Base-by-base conservation (phyloP, 1,284 basidiomycete genomes). In the Volvariella volvacea region DNA sequence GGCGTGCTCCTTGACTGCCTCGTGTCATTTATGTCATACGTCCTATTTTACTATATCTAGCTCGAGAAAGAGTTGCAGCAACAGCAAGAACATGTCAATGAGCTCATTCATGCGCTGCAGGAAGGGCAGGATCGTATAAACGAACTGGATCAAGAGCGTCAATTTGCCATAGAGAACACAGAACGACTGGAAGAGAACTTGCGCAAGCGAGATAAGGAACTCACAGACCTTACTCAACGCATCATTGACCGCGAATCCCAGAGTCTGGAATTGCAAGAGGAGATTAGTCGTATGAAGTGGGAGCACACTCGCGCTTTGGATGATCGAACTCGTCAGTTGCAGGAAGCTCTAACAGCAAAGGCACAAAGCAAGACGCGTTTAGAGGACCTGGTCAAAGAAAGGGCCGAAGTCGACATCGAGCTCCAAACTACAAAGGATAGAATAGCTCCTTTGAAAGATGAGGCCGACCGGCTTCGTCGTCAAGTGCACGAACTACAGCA, bases 401-500 rank as follows among this genome's bases (percentile, higher is more conserved):
- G 76, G 57, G 74, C 74, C 0, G 74, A 80, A 49, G 60, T 63
- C 8, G 75, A 82, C 19, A 66, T 75, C 3, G 68, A 72, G 46
- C 55, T 71, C 38, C 64, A 60, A 43, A 63, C 67, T 16, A 62
- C 71, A 40, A 66, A 67, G 40, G 77, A 80, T 41, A 66, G 76
- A 28, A 62, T 80, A 4, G 59, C 55, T 15, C 63, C 65, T 10
- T 63, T 87, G 44, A 71, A 75, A 45, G 76, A 78, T 10, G 85
- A 91, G 55, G 62, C 85, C 7, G 76, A 80, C 44, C 66, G 71
- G 32, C 62, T 92, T 39, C 73, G 81, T 45, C 64, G 67, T 41
- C 80, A 87, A 50, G 70, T 90, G 8, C 80, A 83, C 38, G 72
- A 76, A 21, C 61, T 94, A 44, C 80, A 89, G 59, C 76, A 84